Conservation (phyloP, 495 filamentous ascomycete genomes). For the Daldinia decipiens region DNA sequence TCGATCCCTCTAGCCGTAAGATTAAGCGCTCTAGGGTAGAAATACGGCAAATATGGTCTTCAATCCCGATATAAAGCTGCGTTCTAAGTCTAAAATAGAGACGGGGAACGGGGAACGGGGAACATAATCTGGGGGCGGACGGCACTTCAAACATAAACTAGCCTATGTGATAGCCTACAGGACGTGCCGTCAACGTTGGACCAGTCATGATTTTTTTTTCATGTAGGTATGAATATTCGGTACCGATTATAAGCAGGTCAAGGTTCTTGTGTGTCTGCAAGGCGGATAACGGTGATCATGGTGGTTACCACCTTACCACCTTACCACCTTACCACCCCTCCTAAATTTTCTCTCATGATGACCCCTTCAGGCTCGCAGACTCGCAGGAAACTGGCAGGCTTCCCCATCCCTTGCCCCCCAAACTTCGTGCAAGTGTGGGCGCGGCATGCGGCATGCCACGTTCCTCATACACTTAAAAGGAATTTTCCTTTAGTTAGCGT, state of each 20-base stretch:
- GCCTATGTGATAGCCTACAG: constrained; percentile 38
- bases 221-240: constrained; percentile 23
- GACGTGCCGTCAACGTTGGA: constrained; percentile 12
- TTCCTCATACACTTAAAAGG: constrained; percentile 44
- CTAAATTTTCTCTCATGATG: not conserved
- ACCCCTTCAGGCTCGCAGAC: constrained; percentile 28
- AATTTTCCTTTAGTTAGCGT: constrained; percentile 41
- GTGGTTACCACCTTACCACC: constrained; percentile 27
- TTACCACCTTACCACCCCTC: constrained; percentile 25
- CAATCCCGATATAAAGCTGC: constrained; percentile 18
- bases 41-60: not conserved
- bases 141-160: constrained; percentile 30
- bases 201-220: constrained; percentile 22
- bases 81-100: constrained; percentile 23
- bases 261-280: constrained; percentile 31
- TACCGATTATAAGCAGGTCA: constrained; percentile 30
- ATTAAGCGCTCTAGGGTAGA: not conserved
- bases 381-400: constrained; percentile 7
- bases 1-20: constrained; percentile 6
- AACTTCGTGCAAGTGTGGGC: constrained; percentile 35
- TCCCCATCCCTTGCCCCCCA: constrained; percentile 41
- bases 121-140: constrained; percentile 22
- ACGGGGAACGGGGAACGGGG: not conserved
- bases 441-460: constrained; percentile 46
- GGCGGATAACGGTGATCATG: constrained; percentile 42